Percentiles rank a stretch among this genome's conserved stretches.
These are phyloP conservation scores for Daldinia decipiens DNA, from an alignment of 495 filamentous ascomycete genomes.

Conservation along the genomic window DNA sequence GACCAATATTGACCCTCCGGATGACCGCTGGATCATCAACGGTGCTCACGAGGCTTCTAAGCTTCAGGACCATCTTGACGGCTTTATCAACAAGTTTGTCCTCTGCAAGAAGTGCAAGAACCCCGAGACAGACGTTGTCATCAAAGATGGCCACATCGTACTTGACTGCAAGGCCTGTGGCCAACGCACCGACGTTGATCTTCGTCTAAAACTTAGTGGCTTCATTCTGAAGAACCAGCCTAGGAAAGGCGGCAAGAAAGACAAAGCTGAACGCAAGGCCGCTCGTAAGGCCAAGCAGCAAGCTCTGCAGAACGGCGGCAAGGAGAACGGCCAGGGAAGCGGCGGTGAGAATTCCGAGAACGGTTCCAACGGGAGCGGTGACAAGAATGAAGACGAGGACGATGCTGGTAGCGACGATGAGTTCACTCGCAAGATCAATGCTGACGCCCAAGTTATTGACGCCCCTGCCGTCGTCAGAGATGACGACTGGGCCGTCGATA, in stretches of 20 bases:
- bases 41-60: constrained; percentile 95
- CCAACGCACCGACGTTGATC: constrained; percentile 87
- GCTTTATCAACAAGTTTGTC: constrained; percentile 97
- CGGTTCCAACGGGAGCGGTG: constrained; percentile 74
- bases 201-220: constrained; percentile 92
- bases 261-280: constrained; percentile 91
- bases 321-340: constrained; percentile 68
- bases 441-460: constrained; percentile 80
- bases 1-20: constrained; percentile 94
- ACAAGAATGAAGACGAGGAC: constrained; percentile 59
- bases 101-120: constrained; percentile 99
- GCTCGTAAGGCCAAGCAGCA: constrained; percentile 85
- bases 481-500: constrained; percentile 93
- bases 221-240: constrained; percentile 97
- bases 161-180: constrained; percentile 99
- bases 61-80: constrained; percentile 97
- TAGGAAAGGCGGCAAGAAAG: constrained; percentile 85
- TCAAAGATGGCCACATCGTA: constrained; percentile 89
- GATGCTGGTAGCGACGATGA: constrained; percentile 88
- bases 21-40: constrained; percentile 99
- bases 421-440: constrained; percentile 87
- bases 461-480: constrained; percentile 74
- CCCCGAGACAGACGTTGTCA: constrained; percentile 93
- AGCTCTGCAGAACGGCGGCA: constrained; percentile 67
- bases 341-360: constrained; percentile 78